A percentile compares a stretch with the other conserved stretches of the same genome.
phyloP scores from a whole-genome alignment of 768 basidiomycete genomes.

The Boletus rufocinnamomeus region DNA sequence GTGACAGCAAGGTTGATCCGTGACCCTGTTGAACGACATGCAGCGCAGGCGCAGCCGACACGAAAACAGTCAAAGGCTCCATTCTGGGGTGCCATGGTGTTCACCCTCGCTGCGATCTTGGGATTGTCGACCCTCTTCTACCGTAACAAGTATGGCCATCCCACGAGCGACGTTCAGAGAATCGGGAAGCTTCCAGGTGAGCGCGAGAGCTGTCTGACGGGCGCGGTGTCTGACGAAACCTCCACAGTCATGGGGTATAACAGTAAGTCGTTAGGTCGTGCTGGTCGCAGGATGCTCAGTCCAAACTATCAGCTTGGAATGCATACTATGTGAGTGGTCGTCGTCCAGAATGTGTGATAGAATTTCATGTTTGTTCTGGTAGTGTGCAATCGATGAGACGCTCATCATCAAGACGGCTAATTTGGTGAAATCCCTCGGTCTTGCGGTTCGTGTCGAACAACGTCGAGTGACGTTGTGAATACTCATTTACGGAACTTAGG shows the following conservation, averaged over 20 bases:
- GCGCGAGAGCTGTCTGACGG: neutral
- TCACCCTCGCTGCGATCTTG: conserved; percentile 25
- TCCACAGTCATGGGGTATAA: conserved; percentile 61
- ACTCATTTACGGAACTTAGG: conserved; percentile 36
- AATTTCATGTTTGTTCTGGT: neutral
- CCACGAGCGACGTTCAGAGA: conserved; percentile 15
- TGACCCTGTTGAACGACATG: neutral
- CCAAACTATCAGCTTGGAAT: conserved; percentile 56
- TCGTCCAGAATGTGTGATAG: neutral
- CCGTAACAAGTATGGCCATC: conserved; percentile 3
- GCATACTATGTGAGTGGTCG: conserved; percentile 54
- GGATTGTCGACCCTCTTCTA: conserved; percentile 21
- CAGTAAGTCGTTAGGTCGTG: conserved; percentile 41
- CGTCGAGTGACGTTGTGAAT: neutral
- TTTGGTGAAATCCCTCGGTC: conserved; percentile 52
- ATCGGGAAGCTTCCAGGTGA: conserved; percentile 41
- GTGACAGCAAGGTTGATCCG: conserved; percentile 1
- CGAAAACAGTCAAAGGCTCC: conserved; percentile 4
- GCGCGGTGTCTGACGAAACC: neutral
- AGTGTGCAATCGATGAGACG: conserved; percentile 62
- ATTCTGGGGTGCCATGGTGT: conserved; percentile 12
- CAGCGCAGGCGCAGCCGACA: conserved; percentile 4
- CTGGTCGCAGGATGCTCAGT: conserved; percentile 7
- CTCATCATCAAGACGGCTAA: conserved; percentile 51
- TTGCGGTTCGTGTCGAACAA: conserved; percentile 42